phyloP scores from a whole-genome alignment of 352 stramenopile genomes.

The Pythium phragmitis region DNA sequence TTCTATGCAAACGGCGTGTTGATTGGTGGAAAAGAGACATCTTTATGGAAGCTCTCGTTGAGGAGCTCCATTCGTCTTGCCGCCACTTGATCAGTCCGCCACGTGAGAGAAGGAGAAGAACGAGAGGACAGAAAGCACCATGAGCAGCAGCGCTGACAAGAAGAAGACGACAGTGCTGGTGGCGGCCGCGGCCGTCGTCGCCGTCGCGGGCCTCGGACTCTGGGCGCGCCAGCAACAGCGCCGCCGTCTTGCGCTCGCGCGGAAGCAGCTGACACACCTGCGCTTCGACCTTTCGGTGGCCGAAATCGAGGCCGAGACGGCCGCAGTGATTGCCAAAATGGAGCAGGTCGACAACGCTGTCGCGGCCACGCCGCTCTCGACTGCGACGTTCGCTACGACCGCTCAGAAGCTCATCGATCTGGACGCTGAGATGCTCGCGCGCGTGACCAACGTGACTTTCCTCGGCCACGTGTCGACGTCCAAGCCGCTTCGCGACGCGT shows the following conservation, averaged over 20 bases:
- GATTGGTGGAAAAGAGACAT: constrained; percentile 14
- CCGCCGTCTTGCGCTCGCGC: constrained; percentile 34
- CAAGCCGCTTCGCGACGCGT: constrained; percentile 75
- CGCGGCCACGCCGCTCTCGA: constrained; percentile 35
- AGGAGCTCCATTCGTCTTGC: not conserved
- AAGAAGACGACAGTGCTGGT: constrained; percentile 66
- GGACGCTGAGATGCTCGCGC: constrained; percentile 83
- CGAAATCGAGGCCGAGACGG: constrained; percentile 73
- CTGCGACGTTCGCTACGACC: constrained; percentile 64
- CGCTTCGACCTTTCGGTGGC: constrained; percentile 70
- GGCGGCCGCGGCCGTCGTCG: constrained; percentile 44
- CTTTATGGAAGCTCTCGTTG: not conserved
- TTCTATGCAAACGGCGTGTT: constrained; percentile 3
- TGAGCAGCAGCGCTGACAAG: constrained; percentile 29
- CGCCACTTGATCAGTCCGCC: not conserved
- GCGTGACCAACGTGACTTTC: constrained; percentile 85
- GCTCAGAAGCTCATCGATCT: constrained; percentile 79
- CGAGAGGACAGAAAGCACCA: not conserved
- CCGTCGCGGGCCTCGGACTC: constrained; percentile 46
- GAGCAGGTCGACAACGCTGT: constrained; percentile 74
- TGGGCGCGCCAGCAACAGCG: constrained; percentile 54
- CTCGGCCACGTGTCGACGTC: constrained; percentile 70
- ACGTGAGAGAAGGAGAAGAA: not conserved
- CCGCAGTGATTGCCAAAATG: constrained; percentile 65
- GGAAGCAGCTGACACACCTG: constrained; percentile 61